phyloP scores from a whole-genome alignment of 164 flowering plant genomes.

The Aristolochia contorta region DNA sequence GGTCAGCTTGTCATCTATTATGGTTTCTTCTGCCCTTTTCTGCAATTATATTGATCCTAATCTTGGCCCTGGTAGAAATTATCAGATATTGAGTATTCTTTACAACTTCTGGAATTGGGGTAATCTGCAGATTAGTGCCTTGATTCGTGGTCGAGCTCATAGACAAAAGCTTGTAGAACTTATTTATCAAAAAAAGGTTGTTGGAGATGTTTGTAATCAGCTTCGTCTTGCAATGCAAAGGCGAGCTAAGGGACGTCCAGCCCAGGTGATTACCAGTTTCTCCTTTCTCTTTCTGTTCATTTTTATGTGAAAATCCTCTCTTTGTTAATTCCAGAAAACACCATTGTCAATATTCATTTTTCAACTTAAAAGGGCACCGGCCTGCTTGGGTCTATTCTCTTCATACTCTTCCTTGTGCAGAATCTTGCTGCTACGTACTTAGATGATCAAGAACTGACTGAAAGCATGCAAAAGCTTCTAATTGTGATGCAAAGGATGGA shows the following conservation, averaged over 20 bases:
- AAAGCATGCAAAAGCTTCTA: constrained; percentile 84
- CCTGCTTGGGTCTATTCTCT: constrained; percentile 2
- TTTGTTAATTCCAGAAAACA: too few relatives aligned
- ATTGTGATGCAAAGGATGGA: constrained; percentile 94
- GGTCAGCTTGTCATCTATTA: constrained; percentile 23
- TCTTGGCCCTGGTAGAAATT: too few relatives aligned
- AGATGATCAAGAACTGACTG: constrained; percentile 81
- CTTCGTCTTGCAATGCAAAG: constrained; percentile 89
- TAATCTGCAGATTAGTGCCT: constrained; percentile 61
- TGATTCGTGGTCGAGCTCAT: constrained; percentile 49
- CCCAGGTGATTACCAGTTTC: constrained; percentile 45
- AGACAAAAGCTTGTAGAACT: constrained; percentile 67
- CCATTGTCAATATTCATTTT: too few relatives aligned
- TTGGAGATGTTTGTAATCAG: constrained; percentile 92
- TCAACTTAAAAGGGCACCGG: too few relatives aligned
- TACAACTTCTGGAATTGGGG: background rate
- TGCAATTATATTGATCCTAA: too few relatives aligned
- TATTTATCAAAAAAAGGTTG: constrained; percentile 78
- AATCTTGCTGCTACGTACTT: constrained; percentile 84
- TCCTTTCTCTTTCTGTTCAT: too few relatives aligned
- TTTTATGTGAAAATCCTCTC: too few relatives aligned
- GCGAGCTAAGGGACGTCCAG: constrained; percentile 77
- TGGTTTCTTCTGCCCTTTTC: too few relatives aligned
- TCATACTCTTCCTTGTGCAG: constrained; percentile 23
- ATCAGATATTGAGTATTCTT: too few relatives aligned